phyloP scores from a whole-genome alignment of 371 early-diverging fungal species.

The Polyrhizophydium stewartii region DNA sequence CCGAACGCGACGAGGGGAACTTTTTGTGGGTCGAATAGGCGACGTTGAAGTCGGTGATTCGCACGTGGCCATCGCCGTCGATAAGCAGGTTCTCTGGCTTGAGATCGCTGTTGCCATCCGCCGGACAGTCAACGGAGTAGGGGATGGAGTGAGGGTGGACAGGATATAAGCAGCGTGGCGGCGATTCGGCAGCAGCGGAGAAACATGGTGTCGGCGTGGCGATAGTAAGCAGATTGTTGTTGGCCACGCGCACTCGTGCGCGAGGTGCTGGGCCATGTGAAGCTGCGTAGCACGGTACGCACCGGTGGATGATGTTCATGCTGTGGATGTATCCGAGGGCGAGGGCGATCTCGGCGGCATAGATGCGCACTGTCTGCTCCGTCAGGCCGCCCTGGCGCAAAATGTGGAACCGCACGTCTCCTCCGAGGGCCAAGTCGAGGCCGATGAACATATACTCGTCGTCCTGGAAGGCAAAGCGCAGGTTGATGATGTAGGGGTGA shows the following conservation, averaged over 20 bases:
- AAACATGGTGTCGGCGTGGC: too few relatives aligned
- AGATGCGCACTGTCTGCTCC: slow-evolving; percentile 69
- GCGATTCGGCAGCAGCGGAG: too few relatives aligned
- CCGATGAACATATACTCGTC: slow-evolving; percentile 51
- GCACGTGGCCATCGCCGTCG: slow-evolving; percentile 44
- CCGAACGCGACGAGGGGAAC: slow-evolving; percentile 32
- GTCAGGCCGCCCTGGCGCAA: slow-evolving; percentile 47
- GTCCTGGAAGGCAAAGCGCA: slow-evolving; percentile 55
- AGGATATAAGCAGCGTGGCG: too few relatives aligned
- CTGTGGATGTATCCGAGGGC: slow-evolving; percentile 73
- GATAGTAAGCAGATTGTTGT: too few relatives aligned
- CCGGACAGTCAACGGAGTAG: background rate
- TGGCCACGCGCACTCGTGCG: too few relatives aligned
- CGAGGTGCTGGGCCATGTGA: too few relatives aligned
- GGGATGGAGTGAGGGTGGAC: background rate
- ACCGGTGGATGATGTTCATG: slow-evolving; percentile 70
- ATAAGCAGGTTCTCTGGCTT: slow-evolving; percentile 38
- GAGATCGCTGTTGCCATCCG: slow-evolving; percentile 6
- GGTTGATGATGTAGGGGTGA: slow-evolving; percentile 51
- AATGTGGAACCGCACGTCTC: slow-evolving; percentile 45
- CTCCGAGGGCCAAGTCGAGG: slow-evolving; percentile 48
- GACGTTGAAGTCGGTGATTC: slow-evolving; percentile 54
- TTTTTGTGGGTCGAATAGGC: slow-evolving; percentile 24
- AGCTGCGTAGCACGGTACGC: too few relatives aligned
- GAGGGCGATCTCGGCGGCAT: slow-evolving; percentile 71